Base-by-base conservation (phyloP, 306 rosid species). In the Vigna mungo region DNA sequence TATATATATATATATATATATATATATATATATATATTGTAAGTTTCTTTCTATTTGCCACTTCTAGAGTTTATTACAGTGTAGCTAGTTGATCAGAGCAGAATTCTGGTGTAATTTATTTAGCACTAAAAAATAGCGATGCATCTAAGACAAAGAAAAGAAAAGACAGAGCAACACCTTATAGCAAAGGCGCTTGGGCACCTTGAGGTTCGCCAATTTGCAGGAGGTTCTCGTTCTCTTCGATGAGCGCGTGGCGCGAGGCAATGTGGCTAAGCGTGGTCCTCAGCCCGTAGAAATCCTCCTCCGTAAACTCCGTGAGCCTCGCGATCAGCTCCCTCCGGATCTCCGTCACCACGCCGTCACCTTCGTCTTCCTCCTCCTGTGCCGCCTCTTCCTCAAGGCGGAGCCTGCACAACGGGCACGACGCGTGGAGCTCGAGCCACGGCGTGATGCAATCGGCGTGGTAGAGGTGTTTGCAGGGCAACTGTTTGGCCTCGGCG, bases 401-500 rank as follows among this genome's bases (percentile, higher is more conserved):
- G 60, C 86, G 84, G 69, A 84, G 86, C 3, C 98, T 86, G 61
- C 98, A 93, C n/a, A 93, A 83, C 0, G 98, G 98, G 79, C 98
- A 93, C 0, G 98, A 88, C 44, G 83, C 79, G 27, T 85, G 93
- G 23, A 83, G 80, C 0, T 76, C 82, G 10, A 93, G 91, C 98
- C 98, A 93, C 1, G 97, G 98, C 17, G 89, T 87, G 78, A 93
- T 93, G 82, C 97, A 93, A 49, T 90, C 89, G 2, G 88, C 76
- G 74, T 93, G 98, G 73, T 91, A 93, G 2, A 93, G 80, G 75
- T 93, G 98, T 3, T 83, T 81, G 63, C 97, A 93, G 9, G 97
- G 96, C 5, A 93, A 90, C 77, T 86, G 89, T 53, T 91, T 91
- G 13, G 90, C 95, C 7, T 88, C 81, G 0, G 70, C 81, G 9